A percentile compares a stretch with the other conserved stretches of the same genome.
Conservation (phyloP, 495 filamentous ascomycete genomes). For the Tirmania nivea region DNA sequence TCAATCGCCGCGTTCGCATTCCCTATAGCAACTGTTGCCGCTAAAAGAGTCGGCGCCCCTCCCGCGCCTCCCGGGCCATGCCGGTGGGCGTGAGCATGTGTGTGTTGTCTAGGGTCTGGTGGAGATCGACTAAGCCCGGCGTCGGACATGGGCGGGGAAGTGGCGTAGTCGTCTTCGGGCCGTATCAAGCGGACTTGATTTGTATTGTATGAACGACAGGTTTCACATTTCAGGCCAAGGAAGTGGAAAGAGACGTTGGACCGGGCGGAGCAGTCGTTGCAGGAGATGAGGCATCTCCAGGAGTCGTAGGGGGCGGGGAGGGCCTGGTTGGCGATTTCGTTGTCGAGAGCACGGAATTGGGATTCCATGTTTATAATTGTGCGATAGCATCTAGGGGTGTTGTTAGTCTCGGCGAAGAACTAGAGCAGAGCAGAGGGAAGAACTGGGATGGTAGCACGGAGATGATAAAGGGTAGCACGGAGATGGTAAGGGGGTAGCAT, state of each 20-base stretch:
- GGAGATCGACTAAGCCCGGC: no score
- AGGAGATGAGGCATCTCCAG: constrained; percentile 61
- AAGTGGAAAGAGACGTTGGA: constrained; percentile 77
- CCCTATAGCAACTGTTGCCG: constrained; percentile 37
- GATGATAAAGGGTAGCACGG: not conserved
- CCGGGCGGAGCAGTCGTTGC: constrained; percentile 85
- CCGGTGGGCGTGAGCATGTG: no score
- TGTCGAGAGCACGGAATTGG: constrained; percentile 73
- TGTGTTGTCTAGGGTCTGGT: no score
- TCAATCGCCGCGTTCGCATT: constrained; percentile 24
- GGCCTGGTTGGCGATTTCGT: constrained; percentile 66
- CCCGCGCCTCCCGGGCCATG: constrained; percentile 9
- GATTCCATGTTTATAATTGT: constrained; percentile 93
- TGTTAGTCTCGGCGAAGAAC: not conserved
- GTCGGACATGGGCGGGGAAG: no score
- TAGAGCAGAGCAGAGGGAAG: no score
- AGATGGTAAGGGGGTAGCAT: not conserved
- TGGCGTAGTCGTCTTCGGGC: constrained; percentile 18
- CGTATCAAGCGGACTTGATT: constrained; percentile 41
- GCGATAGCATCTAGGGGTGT: constrained; percentile 40
- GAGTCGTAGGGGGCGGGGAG: constrained; percentile 71
- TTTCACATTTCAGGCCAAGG: constrained; percentile 73
- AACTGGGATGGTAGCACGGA: no score
- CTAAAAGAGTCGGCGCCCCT: constrained; percentile 37
- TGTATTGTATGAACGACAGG: constrained; percentile 72